Evolutionary conservation across 1,284 basidiomycete genomes (phyloP).

Genomic region (Phellopilus nigrolimitatus): DNA sequence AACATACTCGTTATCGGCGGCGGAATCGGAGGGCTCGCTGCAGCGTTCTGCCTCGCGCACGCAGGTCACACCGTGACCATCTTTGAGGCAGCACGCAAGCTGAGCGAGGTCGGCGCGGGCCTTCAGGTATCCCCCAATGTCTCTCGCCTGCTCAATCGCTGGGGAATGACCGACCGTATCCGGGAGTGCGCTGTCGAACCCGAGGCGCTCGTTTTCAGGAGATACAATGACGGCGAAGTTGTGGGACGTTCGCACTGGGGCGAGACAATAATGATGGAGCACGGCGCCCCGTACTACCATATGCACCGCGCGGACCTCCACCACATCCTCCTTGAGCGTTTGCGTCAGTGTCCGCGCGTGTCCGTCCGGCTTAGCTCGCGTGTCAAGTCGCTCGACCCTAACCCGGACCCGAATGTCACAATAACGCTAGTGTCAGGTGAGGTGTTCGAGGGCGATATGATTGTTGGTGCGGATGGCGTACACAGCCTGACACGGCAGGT

Average conservation of each 20-base stretch:
- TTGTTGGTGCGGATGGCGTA: constrained; percentile 42
- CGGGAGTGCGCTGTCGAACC: constrained; percentile 39
- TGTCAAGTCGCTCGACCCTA: not conserved
- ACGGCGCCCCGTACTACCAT: constrained; percentile 49
- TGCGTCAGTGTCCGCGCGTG: not conserved
- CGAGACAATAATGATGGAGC: constrained; percentile 37
- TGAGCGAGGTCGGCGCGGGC: constrained; percentile 44
- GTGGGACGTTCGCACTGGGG: constrained; percentile 34
- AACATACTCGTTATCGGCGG: constrained; percentile 49
- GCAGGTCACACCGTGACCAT: constrained; percentile 47
- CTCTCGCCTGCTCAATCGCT: constrained; percentile 42
- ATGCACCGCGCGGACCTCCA: constrained; percentile 16
- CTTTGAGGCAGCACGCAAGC: constrained; percentile 30
- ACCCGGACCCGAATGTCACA: constrained; percentile 15
- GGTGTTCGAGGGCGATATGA: constrained; percentile 45
- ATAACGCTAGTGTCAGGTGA: constrained; percentile 43
- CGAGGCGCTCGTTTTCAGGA: constrained; percentile 36
- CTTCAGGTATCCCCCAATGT: constrained; percentile 46
- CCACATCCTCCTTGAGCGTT: not conserved
- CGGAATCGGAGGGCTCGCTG: constrained; percentile 45
- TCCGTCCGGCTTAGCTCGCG: not conserved
- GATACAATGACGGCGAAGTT: constrained; percentile 38
- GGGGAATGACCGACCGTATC: constrained; percentile 44
- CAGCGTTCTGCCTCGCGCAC: constrained; percentile 40
- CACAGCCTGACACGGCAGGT: not conserved